phyloP scores from a whole-genome alignment of 2,329 filamentous ascomycete genomes.

The Davidsoniella australis region DNA sequence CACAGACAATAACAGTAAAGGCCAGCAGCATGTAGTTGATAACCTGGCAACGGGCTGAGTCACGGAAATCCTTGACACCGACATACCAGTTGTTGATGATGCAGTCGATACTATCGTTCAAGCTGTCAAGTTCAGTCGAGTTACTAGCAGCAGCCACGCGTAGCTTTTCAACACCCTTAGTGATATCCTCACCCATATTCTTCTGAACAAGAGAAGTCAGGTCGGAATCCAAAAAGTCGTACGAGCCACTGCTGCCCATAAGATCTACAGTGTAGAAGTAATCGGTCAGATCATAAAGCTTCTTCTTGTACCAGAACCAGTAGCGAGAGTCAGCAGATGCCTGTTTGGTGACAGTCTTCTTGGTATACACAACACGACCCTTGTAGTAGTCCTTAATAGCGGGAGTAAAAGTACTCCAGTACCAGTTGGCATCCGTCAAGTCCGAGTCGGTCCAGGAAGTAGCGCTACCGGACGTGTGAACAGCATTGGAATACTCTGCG shows the following conservation, averaged over 20 bases:
- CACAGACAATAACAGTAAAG: constrained; percentile 69
- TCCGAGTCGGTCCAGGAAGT: constrained; percentile 38
- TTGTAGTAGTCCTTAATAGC: constrained; percentile 75
- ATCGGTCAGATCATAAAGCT: constrained; percentile 77
- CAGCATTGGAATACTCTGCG: constrained; percentile 32
- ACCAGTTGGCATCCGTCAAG: constrained; percentile 57
- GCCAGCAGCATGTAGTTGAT: constrained; percentile 83
- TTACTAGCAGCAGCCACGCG: constrained; percentile 28
- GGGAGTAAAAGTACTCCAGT: constrained; percentile 54
- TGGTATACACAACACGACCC: constrained; percentile 63
- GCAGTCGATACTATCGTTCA: constrained; percentile 58
- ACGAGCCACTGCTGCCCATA: constrained; percentile 36
- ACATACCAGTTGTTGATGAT: constrained; percentile 70
- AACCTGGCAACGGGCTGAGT: constrained; percentile 57
- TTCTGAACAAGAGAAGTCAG: constrained; percentile 52
- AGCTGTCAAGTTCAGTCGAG: constrained; percentile 33
- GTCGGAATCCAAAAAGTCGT: constrained; percentile 54
- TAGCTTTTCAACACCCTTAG: constrained; percentile 40
- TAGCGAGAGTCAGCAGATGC: constrained; percentile 50
- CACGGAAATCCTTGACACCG: constrained; percentile 72
- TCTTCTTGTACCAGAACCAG: constrained; percentile 65
- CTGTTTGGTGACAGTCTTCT: constrained; percentile 39
- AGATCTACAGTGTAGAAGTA: constrained; percentile 64
- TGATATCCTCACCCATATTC: constrained; percentile 68
- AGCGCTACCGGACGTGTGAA: constrained; percentile 53